These are phyloP conservation scores for Dactylellina cionopaga DNA, from an alignment of 2,329 filamentous ascomycete species.

Conservation along the genomic window DNA sequence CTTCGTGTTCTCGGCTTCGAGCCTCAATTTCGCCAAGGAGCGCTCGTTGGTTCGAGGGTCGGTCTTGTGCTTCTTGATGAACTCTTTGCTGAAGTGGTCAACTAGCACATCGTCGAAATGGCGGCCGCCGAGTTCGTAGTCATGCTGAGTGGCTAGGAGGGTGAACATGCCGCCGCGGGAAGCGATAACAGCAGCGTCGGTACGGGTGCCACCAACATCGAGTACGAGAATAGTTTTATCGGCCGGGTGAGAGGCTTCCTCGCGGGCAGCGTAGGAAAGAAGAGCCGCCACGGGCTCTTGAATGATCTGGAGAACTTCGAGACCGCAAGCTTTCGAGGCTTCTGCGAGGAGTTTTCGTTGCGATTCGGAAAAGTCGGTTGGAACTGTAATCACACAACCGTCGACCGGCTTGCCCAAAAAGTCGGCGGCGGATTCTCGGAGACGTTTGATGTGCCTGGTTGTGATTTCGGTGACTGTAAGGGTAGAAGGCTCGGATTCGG, in stretches of 20 bases:
- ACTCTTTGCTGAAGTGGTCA: slow-evolving; percentile 98
- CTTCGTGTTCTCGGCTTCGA: slow-evolving; percentile 90
- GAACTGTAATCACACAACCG: slow-evolving; percentile 91
- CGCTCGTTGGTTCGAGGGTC: slow-evolving; percentile 85
- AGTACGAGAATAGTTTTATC: slow-evolving; percentile 94
- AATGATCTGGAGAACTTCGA: slow-evolving; percentile 93
- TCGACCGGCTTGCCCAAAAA: slow-evolving; percentile 93
- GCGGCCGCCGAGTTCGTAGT: slow-evolving; percentile 89
- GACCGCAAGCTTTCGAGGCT: slow-evolving; percentile 79
- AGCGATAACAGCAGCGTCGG: slow-evolving; percentile 88
- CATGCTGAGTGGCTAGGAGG: slow-evolving; percentile 89
- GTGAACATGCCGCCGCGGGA: slow-evolving; percentile 97
- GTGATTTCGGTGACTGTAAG: slow-evolving; percentile 82
- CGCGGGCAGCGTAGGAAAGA: slow-evolving; percentile 86
- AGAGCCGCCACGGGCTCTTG: slow-evolving; percentile 88
- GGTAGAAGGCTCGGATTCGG: slow-evolving; percentile 71
- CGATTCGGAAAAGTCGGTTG: slow-evolving; percentile 88
- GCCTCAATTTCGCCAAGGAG: slow-evolving; percentile 88
- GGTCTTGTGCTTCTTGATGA: slow-evolving; percentile 92
- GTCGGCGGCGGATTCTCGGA: slow-evolving; percentile 84
- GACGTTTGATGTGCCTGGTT: slow-evolving; percentile 82
- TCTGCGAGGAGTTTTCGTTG: slow-evolving; percentile 83
- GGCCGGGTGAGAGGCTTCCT: slow-evolving; percentile 64
- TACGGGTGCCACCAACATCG: slow-evolving; percentile 90
- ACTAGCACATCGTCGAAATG: slow-evolving; percentile 90